Evolutionary conservation across 179 eudicot species (phyloP).

Genomic region (Nepenthes alata): DNA sequence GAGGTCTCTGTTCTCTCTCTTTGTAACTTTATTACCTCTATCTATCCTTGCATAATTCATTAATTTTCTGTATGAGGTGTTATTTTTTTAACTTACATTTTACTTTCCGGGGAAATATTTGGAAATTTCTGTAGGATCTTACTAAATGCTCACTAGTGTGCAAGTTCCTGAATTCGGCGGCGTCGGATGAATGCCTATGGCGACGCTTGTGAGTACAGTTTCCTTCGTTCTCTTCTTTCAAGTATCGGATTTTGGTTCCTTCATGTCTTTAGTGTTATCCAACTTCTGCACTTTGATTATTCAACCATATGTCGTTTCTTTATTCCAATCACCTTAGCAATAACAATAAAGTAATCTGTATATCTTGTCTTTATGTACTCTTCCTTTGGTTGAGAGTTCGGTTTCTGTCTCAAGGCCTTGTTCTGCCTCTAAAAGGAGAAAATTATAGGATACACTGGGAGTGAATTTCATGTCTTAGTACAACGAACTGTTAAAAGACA

Average conservation of each 20-base stretch:
- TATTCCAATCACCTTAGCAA: no score
- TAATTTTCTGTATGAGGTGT: background rate
- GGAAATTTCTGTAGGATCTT: constrained; percentile 51
- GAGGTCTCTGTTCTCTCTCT: constrained; percentile 37
- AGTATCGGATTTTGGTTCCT: background rate
- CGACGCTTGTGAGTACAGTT: constrained; percentile 69
- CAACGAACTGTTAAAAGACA: no score
- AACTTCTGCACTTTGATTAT: no score
- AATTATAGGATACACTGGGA: no score
- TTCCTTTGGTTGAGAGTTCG: no score
- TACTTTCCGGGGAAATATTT: background rate
- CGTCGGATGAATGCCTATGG: constrained; percentile 87
- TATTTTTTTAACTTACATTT: background rate
- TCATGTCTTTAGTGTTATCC: no score
- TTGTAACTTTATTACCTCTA: background rate
- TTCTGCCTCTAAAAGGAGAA: no score
- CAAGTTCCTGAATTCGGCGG: constrained; percentile 53
- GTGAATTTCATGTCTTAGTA: no score
- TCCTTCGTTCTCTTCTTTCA: background rate
- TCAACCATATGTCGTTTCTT: no score
- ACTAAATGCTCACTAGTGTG: constrained; percentile 76
- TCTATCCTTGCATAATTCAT: background rate
- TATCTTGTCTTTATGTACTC: no score
- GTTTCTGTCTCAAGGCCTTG: no score
- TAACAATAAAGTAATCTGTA: no score